Evolutionary conservation across 2,329 filamentous ascomycete genomes (phyloP).

Genomic region (Aspergillus sp.): DNA sequence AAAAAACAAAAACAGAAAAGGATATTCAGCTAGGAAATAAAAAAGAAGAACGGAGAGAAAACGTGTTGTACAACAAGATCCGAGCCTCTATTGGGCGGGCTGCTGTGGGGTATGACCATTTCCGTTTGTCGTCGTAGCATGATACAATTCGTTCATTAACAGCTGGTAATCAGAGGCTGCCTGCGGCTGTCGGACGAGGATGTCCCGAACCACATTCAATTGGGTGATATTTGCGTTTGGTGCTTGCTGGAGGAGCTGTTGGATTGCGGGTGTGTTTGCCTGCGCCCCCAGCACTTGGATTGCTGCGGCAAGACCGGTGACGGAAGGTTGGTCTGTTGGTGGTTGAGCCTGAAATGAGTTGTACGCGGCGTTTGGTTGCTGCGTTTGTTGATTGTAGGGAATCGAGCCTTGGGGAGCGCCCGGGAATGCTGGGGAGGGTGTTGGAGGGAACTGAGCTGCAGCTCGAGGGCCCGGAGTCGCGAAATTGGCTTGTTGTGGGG

Average conservation of each 20-base stretch:
- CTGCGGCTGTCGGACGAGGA: slow-evolving; percentile 65
- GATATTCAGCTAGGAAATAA: not conserved
- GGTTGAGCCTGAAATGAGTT: slow-evolving; percentile 21
- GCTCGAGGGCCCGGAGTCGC: slow-evolving; percentile 20
- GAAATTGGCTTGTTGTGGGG: slow-evolving; percentile 31
- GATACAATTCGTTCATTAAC: slow-evolving; percentile 43
- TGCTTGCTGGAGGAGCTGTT: slow-evolving; percentile 68
- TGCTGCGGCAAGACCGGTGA: slow-evolving; percentile 57
- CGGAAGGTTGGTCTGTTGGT: slow-evolving; percentile 18
- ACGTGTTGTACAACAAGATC: slow-evolving; percentile 19
- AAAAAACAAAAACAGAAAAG: not conserved
- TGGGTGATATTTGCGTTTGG: slow-evolving; percentile 68
- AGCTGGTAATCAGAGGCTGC: slow-evolving; percentile 59
- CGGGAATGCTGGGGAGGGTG: slow-evolving; percentile 22
- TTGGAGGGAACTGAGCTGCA: slow-evolving; percentile 23
- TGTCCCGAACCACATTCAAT: slow-evolving; percentile 69
- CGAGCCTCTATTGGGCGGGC: slow-evolving; percentile 15
- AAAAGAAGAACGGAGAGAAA: not conserved
- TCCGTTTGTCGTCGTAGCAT: slow-evolving; percentile 34
- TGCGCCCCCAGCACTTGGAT: slow-evolving; percentile 64
- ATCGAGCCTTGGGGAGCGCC: slow-evolving; percentile 16
- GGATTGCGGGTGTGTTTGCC: slow-evolving; percentile 63
- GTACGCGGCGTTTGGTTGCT: slow-evolving; percentile 23
- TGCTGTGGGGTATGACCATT: slow-evolving; percentile 22
- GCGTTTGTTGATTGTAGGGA: slow-evolving; percentile 20